Evolutionary conservation across 768 basidiomycete species (phyloP), one percentile per base, ranked within the genome.

Genomic region (Tremella mesenterica): DNA sequence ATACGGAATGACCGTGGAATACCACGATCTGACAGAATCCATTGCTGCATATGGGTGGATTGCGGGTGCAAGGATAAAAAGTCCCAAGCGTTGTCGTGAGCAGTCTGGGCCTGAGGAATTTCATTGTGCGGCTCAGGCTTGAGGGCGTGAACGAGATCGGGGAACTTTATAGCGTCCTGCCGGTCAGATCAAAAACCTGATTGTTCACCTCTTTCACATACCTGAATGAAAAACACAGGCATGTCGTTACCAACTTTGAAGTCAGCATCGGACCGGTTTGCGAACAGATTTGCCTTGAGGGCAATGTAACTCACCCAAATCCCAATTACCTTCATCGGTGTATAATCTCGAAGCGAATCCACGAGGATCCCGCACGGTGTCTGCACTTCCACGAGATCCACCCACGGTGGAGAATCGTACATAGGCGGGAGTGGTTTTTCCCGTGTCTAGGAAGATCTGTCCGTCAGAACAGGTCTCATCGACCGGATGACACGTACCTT

Each of bases 81-180:
- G 65, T 89, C 88, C 86, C 86, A 91, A 57, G 88, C 87, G 31
- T 59, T 88, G 74, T 90, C 87, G 65, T 89, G 87, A 1, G 75
- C 71, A 3, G 71, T 71, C 57, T 74, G 63, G 21, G 64, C 75
- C 54, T 73, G 70, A 14, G 75, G 76, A 23, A 77, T 76, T 60
- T 90, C 89, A 54, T 85, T 86, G 41, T 87, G 80, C 3, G 87
- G 88, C 67, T 90, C 87, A 1, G 88, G 86, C 67, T 91, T 91
- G 71, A 88, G 84, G 4, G 88, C 84, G 66, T 91, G 89, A 29
- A 90, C 77, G 48, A 91, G 74, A 64, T 92, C 88, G 13, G 85
- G 85, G 69, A 91, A 91, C 71, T 90, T 85, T 72, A 88, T 82
- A 16, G 58, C 48, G 27, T 62, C 64, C 45, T 75, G 75, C 34